Conservation (phyloP, 2,329 filamentous ascomycete species). For the Diaporthe eres region DNA sequence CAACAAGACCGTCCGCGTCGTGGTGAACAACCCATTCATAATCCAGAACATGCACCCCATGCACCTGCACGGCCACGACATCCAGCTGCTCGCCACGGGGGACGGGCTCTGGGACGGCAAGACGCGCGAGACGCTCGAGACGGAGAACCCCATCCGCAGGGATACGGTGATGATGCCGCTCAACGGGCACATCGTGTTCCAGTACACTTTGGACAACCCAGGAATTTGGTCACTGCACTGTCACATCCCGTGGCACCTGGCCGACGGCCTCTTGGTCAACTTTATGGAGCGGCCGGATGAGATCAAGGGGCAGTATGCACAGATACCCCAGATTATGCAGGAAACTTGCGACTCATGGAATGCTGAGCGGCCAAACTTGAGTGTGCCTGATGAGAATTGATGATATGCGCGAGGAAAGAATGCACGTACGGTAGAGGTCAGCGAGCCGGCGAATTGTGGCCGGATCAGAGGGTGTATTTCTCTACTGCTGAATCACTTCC, state of each 20-base stretch:
- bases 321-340: neutral
- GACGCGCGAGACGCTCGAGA: conserved; percentile 3
- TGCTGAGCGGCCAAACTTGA: neutral
- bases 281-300: conserved; percentile 16
- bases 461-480: neutral
- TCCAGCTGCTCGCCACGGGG: neutral
- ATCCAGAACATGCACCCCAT: conserved; percentile 9
- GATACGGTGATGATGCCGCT: conserved; percentile 9
- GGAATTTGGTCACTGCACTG: neutral
- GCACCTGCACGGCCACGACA: conserved; percentile 11
- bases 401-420: neutral
- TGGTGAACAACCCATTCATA: neutral
- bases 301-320: neutral
- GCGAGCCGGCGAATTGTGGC: neutral
- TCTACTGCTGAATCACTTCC: neutral
- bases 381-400: conserved; percentile 4
- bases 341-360: neutral
- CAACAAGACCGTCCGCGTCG: neutral
- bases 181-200: neutral
- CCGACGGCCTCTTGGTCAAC: neutral
- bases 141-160: neutral
- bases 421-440: too few species aligned
- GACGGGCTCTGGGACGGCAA: conserved; percentile 1
- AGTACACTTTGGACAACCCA: neutral
- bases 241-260: neutral